phyloP scores from a whole-genome alignment of 352 stramenopile species.

The Globisporangium perplexum region DNA sequence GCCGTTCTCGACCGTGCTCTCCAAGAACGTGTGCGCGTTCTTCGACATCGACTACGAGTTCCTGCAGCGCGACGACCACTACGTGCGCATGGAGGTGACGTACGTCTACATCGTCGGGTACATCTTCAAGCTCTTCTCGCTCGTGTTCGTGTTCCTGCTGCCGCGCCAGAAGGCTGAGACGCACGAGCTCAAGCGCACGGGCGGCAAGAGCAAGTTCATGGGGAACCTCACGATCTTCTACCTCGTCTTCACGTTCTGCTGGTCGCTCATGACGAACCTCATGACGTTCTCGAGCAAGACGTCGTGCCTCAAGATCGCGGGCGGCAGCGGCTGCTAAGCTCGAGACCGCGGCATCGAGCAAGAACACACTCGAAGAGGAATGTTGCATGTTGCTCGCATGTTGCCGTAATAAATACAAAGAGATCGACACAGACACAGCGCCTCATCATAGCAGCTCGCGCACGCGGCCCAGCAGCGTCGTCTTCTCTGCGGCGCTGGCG shows the following conservation, averaged over 20 bases:
- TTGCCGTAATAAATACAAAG: constrained; percentile 2
- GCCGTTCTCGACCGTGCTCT: constrained; percentile 16
- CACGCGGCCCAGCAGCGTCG: constrained; percentile 1
- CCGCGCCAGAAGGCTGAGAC: constrained; percentile 21
- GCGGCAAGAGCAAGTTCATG: constrained; percentile 15
- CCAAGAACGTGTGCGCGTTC: constrained; percentile 11
- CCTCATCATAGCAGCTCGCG: constrained; percentile 10
- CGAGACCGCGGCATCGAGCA: too few relatives aligned
- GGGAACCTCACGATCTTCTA: constrained; percentile 14
- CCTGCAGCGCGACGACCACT: constrained; percentile 14
- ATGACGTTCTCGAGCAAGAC: constrained; percentile 16
- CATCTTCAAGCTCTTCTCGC: constrained; percentile 14
- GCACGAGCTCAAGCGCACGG: constrained; percentile 20
- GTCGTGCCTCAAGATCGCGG: constrained; percentile 9
- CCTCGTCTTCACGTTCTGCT: constrained; percentile 13
- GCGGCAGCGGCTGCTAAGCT: constrained; percentile 33
- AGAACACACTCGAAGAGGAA: too few relatives aligned
- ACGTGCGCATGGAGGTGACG: constrained; percentile 18
- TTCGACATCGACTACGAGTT: constrained; percentile 15
- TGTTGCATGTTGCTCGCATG: too few relatives aligned
- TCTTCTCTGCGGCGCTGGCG: neutral
- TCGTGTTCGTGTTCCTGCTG: constrained; percentile 18
- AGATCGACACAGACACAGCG: neutral
- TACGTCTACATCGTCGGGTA: constrained; percentile 21
- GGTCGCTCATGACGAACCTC: constrained; percentile 21